Evolutionary conservation across 2,329 filamentous ascomycete species (phyloP).

Genomic region (Botrytis pseudocinerea): DNA sequence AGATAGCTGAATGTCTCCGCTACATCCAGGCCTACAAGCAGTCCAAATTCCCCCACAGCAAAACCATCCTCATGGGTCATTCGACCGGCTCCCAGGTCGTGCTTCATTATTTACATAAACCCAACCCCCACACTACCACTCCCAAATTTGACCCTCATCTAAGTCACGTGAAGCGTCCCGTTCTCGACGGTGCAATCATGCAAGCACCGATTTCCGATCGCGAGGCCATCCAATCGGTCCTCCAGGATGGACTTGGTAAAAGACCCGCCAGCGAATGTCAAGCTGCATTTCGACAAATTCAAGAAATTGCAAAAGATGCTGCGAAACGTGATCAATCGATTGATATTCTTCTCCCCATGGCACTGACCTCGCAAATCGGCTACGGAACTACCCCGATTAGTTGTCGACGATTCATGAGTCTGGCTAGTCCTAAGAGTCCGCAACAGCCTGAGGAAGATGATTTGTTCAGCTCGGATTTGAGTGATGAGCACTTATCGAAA

Average conservation of each 20-base stretch:
- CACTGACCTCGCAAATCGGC: slow-evolving; percentile 38
- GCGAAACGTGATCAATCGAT: slow-evolving; percentile 28
- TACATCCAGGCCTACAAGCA: slow-evolving; percentile 43
- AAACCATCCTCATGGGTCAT: slow-evolving; percentile 66
- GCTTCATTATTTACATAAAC: slow-evolving; percentile 58
- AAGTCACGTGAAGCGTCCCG: slow-evolving; percentile 43
- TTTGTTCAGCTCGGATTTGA: slow-evolving; percentile 63
- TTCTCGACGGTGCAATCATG: slow-evolving; percentile 59
- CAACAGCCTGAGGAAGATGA: slow-evolving; percentile 58
- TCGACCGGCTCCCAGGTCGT: slow-evolving; percentile 67
- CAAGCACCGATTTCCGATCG: slow-evolving; percentile 65
- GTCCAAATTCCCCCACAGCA: slow-evolving; percentile 39
- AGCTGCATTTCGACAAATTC: slow-evolving; percentile 40
- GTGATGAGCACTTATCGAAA: slow-evolving; percentile 48
- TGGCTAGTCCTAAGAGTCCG: slow-evolving; percentile 51
- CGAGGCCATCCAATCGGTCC: slow-evolving; percentile 49
- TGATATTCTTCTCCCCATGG: slow-evolving; percentile 42
- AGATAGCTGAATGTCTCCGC: slow-evolving; percentile 40
- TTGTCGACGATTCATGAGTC: slow-evolving; percentile 44
- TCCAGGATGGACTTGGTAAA: slow-evolving; percentile 41
- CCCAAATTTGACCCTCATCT: slow-evolving; percentile 16
- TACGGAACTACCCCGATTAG: slow-evolving; percentile 41
- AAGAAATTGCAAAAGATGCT: slow-evolving; percentile 41
- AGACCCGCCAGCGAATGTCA: slow-evolving; percentile 33
- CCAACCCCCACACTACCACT: slow-evolving; percentile 42